Evolutionary conservation across 1,284 basidiomycete genomes (phyloP), one percentile per base, ranked within the genome.

Genomic region (Trichosporon sp.): DNA sequence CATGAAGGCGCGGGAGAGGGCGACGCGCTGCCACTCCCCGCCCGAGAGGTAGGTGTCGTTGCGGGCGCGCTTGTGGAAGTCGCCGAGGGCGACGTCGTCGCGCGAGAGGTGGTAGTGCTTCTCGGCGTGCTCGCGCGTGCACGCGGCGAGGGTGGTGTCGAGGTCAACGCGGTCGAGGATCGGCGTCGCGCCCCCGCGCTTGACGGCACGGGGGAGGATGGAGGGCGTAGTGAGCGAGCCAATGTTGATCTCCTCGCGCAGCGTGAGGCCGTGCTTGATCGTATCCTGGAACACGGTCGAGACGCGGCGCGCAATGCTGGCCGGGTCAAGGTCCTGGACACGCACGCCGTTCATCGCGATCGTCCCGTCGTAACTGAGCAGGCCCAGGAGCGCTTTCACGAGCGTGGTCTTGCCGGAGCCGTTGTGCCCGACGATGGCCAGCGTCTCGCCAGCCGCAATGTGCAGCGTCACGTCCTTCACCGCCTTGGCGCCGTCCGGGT

Each of bases 221-320:
- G 37, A n/a, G 8, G 12, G 32, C 12, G 72, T 67, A 37, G 74
- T 66, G 14, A 92, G 86, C 76, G 87, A 87, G 31, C 92, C 92
- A 3, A 93, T 83, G 19, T 91, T 92, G 31, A 92, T 89, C 77
- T 93, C 93, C 78, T 92, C 90, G 73, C 88, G 86, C 19, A 92
- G 86, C 0, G 91, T 89, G 5, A 90, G 87, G 77, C 88, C 90
- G 80, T 91, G 92, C 79, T 90, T 90, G 43, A 90, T 89, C 81
- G 92, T 93, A 56, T 89, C 89, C 80, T 94, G 92, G 79, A 94
- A 91, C 19, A 93, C 89, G 19, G 89, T 89, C 10, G 90, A 89
- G 31, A 89, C 83, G 78, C 90, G 90, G 48, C 85, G 84, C 79
- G 93, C 92, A 73, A 91, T 89, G 65, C 92, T 90, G 8, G 81